These are phyloP conservation scores for Stentor roeselii DNA, from an alignment of 73 alveolate genomes.

Conservation along the genomic window DNA sequence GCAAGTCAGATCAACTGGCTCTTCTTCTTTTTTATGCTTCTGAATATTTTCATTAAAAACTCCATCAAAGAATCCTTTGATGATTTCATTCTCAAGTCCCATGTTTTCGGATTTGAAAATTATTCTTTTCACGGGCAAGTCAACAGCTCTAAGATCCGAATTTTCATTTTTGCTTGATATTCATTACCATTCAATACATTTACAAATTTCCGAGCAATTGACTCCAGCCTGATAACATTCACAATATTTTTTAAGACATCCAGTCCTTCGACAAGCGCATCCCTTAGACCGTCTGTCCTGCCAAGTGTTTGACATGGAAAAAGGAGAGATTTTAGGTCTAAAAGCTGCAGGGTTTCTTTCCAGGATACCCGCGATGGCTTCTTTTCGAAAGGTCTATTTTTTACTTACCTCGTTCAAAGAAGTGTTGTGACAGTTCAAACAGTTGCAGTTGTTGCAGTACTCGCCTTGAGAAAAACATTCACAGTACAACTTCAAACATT, in stretches of 20 bases:
- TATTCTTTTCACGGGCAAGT: background rate
- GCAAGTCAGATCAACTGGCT: background rate
- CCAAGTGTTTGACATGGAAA: constrained; percentile 55
- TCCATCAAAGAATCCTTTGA: background rate
- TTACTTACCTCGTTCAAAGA: constrained; percentile 34
- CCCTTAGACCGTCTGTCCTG: constrained; percentile 75
- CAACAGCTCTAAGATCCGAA: background rate
- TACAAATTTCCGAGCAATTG: constrained; percentile 81
- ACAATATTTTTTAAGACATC: constrained; percentile 94
- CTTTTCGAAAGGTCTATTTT: constrained; percentile 34
- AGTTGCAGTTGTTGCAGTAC: constrained; percentile 66
- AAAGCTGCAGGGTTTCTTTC: constrained; percentile 60
- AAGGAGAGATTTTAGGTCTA: constrained; percentile 55
- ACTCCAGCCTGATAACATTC: constrained; percentile 92
- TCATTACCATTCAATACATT: constrained; percentile 89
- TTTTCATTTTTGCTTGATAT: constrained; percentile 33
- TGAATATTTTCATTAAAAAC: background rate
- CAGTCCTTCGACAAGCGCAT: constrained; percentile 92
- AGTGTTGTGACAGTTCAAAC: constrained; percentile 68
- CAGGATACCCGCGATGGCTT: constrained; percentile 45
- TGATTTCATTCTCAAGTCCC: background rate
- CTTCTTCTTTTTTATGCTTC: background rate
- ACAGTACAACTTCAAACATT: constrained; percentile 93
- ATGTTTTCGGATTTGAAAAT: background rate
- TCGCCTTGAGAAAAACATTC: constrained; percentile 92